These are phyloP conservation scores for Verbena officinalis DNA, from an alignment of 257 asterid species.

Conservation along the genomic window DNA sequence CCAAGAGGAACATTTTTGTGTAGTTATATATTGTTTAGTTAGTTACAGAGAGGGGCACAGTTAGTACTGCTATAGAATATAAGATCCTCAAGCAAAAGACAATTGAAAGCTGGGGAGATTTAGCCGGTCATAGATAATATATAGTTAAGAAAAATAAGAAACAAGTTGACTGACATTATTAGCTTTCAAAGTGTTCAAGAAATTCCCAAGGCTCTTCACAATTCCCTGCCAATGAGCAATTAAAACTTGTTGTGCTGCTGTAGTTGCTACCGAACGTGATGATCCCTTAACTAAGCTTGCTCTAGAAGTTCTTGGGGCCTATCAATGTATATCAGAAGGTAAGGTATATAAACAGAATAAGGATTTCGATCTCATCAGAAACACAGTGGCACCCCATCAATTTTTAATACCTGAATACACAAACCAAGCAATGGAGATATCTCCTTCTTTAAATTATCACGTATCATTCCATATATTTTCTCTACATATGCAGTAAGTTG, in stretches of 20 bases:
- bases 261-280: slow-evolving; percentile 80
- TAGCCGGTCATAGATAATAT: slow-evolving; percentile 22
- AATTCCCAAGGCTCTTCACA: slow-evolving; percentile 82
- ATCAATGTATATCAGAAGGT: slow-evolving; percentile 25
- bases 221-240: slow-evolving; percentile 99
- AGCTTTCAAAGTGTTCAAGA: slow-evolving; percentile 80
- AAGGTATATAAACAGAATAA: slow-evolving; percentile 5
- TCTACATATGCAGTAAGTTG: slow-evolving; percentile 99
- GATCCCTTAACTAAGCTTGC: slow-evolving; percentile 99
- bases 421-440: slow-evolving; percentile 98
- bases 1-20: no score
- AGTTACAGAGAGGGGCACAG: no score
- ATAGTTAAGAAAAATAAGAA: slow-evolving; percentile 17
- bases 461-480: slow-evolving; percentile 94
- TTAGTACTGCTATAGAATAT: neutral
- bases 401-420: slow-evolving; percentile 84
- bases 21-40: no score
- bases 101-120: slow-evolving; percentile 11
- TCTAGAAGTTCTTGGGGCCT: slow-evolving; percentile 99
- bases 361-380: slow-evolving; percentile 2
- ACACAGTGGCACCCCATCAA: slow-evolving; percentile 24
- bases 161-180: slow-evolving; percentile 67
- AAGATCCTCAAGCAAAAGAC: slow-evolving; percentile 13
- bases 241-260: slow-evolving; percentile 93
- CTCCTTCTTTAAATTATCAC: slow-evolving; percentile 98